phyloP scores from a whole-genome alignment of 2,329 filamentous ascomycete species.

The Achaetomium macrosporum region DNA sequence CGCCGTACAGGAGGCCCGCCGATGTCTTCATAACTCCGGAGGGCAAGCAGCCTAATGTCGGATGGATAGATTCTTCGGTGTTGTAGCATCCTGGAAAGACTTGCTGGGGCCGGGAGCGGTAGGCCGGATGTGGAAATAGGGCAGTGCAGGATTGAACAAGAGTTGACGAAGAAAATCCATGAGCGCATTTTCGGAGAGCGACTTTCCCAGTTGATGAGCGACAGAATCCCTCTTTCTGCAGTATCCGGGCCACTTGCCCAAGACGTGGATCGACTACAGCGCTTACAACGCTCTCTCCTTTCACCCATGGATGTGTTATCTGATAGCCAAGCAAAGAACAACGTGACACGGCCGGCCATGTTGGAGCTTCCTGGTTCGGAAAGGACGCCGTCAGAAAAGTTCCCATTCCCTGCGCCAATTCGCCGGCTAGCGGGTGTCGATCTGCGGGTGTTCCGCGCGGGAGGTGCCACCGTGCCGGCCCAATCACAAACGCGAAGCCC shows the following conservation, averaged over 20 bases:
- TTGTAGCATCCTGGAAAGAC: too few species aligned
- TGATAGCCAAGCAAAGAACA: not conserved
- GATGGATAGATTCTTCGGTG: not conserved
- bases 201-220: too few species aligned
- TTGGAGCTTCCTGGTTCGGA: slow-evolving; percentile 6
- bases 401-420: not conserved
- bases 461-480: not conserved
- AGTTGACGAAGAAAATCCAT: too few species aligned
- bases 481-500: slow-evolving; percentile 1
- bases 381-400: not conserved
- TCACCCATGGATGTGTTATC: too few species aligned
- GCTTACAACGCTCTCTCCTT: too few species aligned
- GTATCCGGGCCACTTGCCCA: too few species aligned
- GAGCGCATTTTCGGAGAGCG: too few species aligned
- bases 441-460: not conserved
- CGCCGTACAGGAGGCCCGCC: not conserved
- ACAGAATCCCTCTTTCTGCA: too few species aligned
- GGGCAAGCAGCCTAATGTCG: not conserved
- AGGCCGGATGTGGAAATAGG: too few species aligned
- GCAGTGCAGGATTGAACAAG: too few species aligned
- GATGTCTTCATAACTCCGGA: not conserved
- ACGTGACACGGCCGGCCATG: not conserved
- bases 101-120: too few species aligned
- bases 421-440: not conserved
- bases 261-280: too few species aligned